These are phyloP conservation scores for Vinca minor DNA, from an alignment of 257 asterid species.

Conservation along the genomic window DNA sequence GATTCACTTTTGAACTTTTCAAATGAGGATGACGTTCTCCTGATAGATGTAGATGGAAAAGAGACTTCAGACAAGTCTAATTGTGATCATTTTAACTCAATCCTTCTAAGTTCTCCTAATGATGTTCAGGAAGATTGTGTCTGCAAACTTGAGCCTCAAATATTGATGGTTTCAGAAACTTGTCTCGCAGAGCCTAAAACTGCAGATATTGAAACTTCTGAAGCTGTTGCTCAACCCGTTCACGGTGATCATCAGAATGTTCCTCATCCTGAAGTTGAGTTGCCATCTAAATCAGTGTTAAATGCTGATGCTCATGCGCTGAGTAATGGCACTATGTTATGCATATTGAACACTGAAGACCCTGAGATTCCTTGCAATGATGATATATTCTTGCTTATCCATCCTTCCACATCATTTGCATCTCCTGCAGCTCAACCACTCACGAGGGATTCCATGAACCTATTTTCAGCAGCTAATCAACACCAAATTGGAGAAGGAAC, in stretches of 20 bases:
- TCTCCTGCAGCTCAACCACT: constrained; percentile 44
- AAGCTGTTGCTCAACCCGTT: constrained; percentile 23
- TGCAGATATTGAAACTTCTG: constrained; percentile 28
- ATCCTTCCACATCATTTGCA: constrained; percentile 57
- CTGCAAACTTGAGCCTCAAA: constrained; percentile 29
- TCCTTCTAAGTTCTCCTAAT: constrained; percentile 32
- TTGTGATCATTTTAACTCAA: constrained; percentile 24
- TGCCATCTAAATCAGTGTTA: constrained; percentile 33
- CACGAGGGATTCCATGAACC: constrained; percentile 25
- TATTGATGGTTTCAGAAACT: constrained; percentile 25
- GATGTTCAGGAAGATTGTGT: constrained; percentile 26
- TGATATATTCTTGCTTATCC: constrained; percentile 96
- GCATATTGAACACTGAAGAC: constrained; percentile 78
- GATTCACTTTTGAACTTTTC: constrained; percentile 83
- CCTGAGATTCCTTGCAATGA: constrained; percentile 96
- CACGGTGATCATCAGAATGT: constrained; percentile 26
- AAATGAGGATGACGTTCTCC: constrained; percentile 58
- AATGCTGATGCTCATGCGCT: constrained; percentile 35
- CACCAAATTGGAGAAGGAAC: constrained; percentile 36
- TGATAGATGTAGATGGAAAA: constrained; percentile 48
- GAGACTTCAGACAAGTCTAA: constrained; percentile 28
- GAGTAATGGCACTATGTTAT: constrained; percentile 38
- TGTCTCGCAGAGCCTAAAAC: constrained; percentile 20
- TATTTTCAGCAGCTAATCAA: constrained; percentile 28
- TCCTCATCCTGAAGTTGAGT: constrained; percentile 29